Base-by-base conservation (phyloP, 2,329 filamentous ascomycete species). In the Westerdykella sp. region DNA sequence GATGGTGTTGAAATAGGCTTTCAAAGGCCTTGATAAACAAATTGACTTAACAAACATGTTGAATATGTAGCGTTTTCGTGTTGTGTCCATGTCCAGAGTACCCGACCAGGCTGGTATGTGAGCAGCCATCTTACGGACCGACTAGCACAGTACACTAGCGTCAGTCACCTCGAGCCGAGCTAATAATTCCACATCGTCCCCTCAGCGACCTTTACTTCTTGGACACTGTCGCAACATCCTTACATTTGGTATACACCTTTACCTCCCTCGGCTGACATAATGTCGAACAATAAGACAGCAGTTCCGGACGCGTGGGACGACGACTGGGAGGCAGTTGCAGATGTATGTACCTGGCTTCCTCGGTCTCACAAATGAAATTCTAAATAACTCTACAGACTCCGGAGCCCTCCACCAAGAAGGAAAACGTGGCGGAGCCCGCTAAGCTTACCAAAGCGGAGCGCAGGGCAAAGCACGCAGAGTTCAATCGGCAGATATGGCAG, bases 401-500 rank as follows among this genome's bases (percentile, higher is more conserved):
- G 25, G 25, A 28, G 25, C 9, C 25, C 25, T 28, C 25, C 11
- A 12, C 25, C 7, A 28, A 28, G 25, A 28, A 28, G 34, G 63
- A 71, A 16, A 62, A 53, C 13, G 50, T 52, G 32, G 50, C 69
- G 54, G 65, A 68, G 48, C 69, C 69, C n/a, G 57, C 65, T 42
- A 80, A 78, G 54, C 65, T 88, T 46, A 82, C 80, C 51, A 89
- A 85, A 60, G 81, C 86, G 4, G 85, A 96, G 68, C 81, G 84
- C 34, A 75, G 85, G 49, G 87, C 85, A 11, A 79, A 84, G 62
- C 91, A 97, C 65, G 80, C 79, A 22, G 88, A 95, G 64, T 78
- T 83, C 41, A 95, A 96, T 65, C 81, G 83, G 57, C 85, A 85
- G 66, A 70, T 96, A 43, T 96, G 91, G 91, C 81, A 93, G 60